These are phyloP conservation scores for Nemania sp. DNA, from an alignment of 2,329 filamentous ascomycete species.

Conservation along the genomic window DNA sequence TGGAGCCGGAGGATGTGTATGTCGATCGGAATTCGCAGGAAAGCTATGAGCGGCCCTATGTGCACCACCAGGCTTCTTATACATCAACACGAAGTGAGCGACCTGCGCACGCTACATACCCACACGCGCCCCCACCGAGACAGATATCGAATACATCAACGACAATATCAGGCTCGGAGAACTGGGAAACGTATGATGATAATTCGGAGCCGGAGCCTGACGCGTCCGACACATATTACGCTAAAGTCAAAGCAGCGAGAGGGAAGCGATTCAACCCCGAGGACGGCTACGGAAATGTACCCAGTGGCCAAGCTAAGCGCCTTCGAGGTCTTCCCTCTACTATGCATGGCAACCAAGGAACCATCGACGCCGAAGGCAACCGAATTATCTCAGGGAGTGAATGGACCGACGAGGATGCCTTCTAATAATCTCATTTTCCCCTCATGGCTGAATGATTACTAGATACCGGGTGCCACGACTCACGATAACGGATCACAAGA, in stretches of 20 bases:
- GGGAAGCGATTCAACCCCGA: constrained; percentile 66
- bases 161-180: constrained; percentile 80
- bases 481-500: constrained; percentile 34
- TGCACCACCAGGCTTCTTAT: constrained; percentile 37
- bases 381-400: constrained; percentile 66
- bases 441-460: constrained; percentile 31
- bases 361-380: constrained; percentile 62
- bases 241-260: constrained; percentile 71
- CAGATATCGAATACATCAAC: constrained; percentile 80
- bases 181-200: constrained; percentile 97
- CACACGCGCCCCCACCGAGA: constrained; percentile 52
- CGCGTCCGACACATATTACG: constrained; percentile 76
- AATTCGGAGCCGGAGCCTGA: constrained; percentile 76
- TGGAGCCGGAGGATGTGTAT: constrained; percentile 83
- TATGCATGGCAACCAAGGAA: constrained; percentile 50
- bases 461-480: constrained; percentile 31
- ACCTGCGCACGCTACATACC: constrained; percentile 42
- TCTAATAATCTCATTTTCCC: constrained; percentile 44
- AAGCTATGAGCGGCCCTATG: constrained; percentile 43
- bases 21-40: constrained; percentile 62
- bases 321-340: constrained; percentile 57
- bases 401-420: constrained; percentile 67
- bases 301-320: constrained; percentile 55
- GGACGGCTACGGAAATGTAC: constrained; percentile 44
- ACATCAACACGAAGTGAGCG: constrained; percentile 48